A percentile compares a stretch with the other conserved stretches of the same genome.
These are phyloP conservation scores for Fusarium sp. DNA, from an alignment of 2,329 filamentous ascomycete species.

Conservation along the genomic window DNA sequence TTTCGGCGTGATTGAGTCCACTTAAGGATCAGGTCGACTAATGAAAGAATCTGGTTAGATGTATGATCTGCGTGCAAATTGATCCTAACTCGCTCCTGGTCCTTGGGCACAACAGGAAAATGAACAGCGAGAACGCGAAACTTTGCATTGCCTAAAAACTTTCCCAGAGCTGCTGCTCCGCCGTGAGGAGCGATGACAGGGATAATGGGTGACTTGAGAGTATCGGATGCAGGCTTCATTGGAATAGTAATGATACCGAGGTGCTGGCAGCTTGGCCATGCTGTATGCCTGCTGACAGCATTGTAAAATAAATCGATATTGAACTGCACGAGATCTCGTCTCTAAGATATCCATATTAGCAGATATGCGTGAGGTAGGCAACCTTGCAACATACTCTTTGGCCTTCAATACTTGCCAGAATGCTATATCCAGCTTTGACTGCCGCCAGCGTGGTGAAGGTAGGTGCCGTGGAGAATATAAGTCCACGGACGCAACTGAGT, in stretches of 20 bases:
- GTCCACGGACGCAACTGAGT: not conserved
- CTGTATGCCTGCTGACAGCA: not conserved
- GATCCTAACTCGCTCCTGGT: not conserved
- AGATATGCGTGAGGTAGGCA: rapidly evolving
- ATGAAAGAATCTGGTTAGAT: not conserved
- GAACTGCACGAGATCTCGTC: not conserved
- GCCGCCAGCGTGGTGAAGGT: not conserved
- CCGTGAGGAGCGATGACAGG: not conserved
- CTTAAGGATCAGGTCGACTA: not conserved
- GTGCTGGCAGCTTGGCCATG: not conserved
- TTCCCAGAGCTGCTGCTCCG: not conserved
- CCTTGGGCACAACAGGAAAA: not conserved
- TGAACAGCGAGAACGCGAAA: not conserved
- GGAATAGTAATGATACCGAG: not conserved
- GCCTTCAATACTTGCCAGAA: not conserved
- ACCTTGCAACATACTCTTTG: not conserved
- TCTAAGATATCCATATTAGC: not conserved
- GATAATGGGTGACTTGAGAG: not conserved
- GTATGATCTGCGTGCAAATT: not conserved
- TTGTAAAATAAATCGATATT: not conserved
- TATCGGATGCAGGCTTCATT: not conserved
- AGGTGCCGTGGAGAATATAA: not conserved
- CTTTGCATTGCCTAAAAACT: not conserved
- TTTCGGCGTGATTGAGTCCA: not conserved
- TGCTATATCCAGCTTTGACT: not conserved